Conservation (phyloP, 2,329 filamentous ascomycete species). For the Scortechinia acanthostroma region DNA sequence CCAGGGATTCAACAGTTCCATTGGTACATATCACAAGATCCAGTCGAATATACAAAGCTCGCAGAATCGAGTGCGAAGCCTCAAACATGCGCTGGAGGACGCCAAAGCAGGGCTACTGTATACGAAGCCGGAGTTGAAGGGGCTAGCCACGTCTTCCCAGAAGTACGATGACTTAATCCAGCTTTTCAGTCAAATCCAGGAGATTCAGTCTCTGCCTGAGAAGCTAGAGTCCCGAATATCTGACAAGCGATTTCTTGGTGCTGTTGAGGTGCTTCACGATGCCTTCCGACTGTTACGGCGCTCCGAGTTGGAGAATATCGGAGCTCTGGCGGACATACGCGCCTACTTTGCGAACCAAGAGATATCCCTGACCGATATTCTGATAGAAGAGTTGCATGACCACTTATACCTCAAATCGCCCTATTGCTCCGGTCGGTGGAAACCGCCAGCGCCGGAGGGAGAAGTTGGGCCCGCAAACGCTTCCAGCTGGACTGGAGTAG, state of each 20-base stretch:
- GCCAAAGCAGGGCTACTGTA: slow-evolving; percentile 77
- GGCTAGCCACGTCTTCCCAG: slow-evolving; percentile 78
- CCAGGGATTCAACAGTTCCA: slow-evolving; percentile 97
- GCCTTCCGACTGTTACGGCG: slow-evolving; percentile 76
- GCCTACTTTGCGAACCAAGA: slow-evolving; percentile 91
- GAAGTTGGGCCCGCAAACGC: slow-evolving; percentile 39
- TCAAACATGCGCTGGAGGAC: slow-evolving; percentile 76
- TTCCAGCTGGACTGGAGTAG: slow-evolving; percentile 36
- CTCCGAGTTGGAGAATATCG: slow-evolving; percentile 85
- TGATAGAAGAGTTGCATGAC: slow-evolving; percentile 95
- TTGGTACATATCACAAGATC: slow-evolving; percentile 98
- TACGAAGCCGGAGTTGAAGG: slow-evolving; percentile 84
- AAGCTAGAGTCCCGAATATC: slow-evolving; percentile 90
- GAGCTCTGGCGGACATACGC: slow-evolving; percentile 76
- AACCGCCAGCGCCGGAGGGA: slow-evolving; percentile 48
- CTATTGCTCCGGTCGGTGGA: slow-evolving; percentile 95
- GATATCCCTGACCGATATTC: slow-evolving; percentile 80
- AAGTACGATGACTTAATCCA: slow-evolving; percentile 86
- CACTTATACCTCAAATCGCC: slow-evolving; percentile 96
- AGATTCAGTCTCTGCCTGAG: slow-evolving; percentile 81
- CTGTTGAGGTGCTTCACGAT: slow-evolving; percentile 85
- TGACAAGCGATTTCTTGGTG: slow-evolving; percentile 87
- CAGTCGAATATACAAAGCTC: slow-evolving; percentile 85
- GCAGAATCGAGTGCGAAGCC: slow-evolving; percentile 73
- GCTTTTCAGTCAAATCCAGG: slow-evolving; percentile 75